These are phyloP conservation scores for Tylopilus sp. DNA, from an alignment of 768 basidiomycete species.

Conservation along the genomic window DNA sequence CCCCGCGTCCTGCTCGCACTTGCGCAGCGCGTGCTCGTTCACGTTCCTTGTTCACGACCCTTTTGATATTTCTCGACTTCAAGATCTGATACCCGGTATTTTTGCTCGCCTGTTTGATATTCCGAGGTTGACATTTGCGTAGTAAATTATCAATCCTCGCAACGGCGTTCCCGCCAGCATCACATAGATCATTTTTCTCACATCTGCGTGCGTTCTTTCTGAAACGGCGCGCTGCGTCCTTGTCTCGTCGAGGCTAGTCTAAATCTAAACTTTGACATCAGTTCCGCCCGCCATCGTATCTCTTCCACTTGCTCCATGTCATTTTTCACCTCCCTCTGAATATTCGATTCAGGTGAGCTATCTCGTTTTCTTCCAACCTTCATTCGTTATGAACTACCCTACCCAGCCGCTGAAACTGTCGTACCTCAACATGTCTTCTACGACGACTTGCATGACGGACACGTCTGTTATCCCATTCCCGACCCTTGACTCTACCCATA, in stretches of 20 bases:
- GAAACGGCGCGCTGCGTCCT: background rate
- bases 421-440: conserved; percentile 16
- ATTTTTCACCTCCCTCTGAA: conserved; percentile 15
- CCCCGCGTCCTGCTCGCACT: background rate
- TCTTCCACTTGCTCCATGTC: conserved; percentile 16
- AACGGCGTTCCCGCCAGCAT: conserved; percentile 7
- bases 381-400: background rate
- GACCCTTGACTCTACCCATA: conserved; percentile 20
- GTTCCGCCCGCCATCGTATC: background rate
- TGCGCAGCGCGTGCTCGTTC: background rate
- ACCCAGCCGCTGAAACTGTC: conserved; percentile 1
- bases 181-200: conserved; percentile 1
- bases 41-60: conserved; percentile 19
- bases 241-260: conserved; percentile 13
- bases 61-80: background rate
- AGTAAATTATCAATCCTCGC: conserved; percentile 18
- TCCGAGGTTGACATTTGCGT: conserved; percentile 9
- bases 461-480: conserved; percentile 28
- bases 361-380: background rate
- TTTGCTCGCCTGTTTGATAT: background rate
- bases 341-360: conserved; percentile 4
- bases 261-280: conserved; percentile 15
- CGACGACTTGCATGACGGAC: conserved; percentile 24
- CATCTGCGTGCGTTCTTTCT: conserved; percentile 9
- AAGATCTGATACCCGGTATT: conserved; percentile 5